Evolutionary conservation across 495 filamentous ascomycete genomes (phyloP).

Genomic region (Xylaria palmicola): DNA sequence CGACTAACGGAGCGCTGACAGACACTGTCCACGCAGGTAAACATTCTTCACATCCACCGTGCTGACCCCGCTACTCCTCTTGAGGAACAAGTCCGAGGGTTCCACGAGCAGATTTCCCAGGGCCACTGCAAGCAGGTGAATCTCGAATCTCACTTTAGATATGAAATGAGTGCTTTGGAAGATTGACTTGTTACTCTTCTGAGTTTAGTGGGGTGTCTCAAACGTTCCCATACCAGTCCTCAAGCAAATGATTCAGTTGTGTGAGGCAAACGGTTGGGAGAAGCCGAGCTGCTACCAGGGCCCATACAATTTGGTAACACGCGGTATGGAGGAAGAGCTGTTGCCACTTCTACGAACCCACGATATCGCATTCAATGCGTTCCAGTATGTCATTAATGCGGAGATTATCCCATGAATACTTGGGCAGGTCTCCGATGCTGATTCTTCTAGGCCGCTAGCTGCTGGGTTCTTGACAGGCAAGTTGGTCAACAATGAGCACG

Average conservation of each 20-base stretch:
- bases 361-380: constrained; percentile 48
- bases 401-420: no score
- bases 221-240: constrained; percentile 38
- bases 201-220: constrained; percentile 36
- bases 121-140: constrained; percentile 27
- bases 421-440: background rate
- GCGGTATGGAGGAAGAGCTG: constrained; percentile 32
- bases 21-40: constrained; percentile 18
- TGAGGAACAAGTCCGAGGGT: constrained; percentile 29
- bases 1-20: no score
- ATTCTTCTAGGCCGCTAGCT: constrained; percentile 25
- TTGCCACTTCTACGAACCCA: constrained; percentile 50
- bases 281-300: constrained; percentile 45
- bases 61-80: constrained; percentile 35
- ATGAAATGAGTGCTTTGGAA: background rate
- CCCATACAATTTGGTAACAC: constrained; percentile 40
- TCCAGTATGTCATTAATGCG: constrained; percentile 32
- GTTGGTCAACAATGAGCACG: constrained; percentile 16
- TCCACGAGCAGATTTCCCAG: constrained; percentile 33
- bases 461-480: constrained; percentile 50
- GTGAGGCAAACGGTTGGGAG: constrained; percentile 35
- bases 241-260: constrained; percentile 33
- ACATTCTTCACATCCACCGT: constrained; percentile 34
- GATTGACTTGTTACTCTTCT: background rate
- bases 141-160: background rate